phyloP scores from a whole-genome alignment of 768 basidiomycete genomes.

The Mycena venus region DNA sequence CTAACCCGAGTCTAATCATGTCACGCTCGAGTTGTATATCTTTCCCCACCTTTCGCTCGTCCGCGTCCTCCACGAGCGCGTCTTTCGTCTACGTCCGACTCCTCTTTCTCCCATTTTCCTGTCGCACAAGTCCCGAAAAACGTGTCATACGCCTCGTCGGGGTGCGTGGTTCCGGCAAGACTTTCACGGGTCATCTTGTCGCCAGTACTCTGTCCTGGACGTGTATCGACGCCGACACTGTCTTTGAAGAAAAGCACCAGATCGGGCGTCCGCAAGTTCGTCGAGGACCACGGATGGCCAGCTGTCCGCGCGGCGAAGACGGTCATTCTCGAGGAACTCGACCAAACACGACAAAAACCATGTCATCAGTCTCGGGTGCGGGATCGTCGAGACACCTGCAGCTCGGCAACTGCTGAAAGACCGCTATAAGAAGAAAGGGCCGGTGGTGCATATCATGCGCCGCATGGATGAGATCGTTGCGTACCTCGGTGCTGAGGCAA shows the following conservation, averaged over 20 bases:
- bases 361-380: slow-evolving; percentile 93
- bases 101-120: slow-evolving; percentile 38
- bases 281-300: slow-evolving; percentile 87
- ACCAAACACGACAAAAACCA: slow-evolving; percentile 67
- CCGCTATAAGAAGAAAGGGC: slow-evolving; percentile 71
- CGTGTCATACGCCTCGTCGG: too few species aligned
- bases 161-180: slow-evolving; percentile 98
- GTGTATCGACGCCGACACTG: slow-evolving; percentile 85
- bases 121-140: too few species aligned
- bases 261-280: slow-evolving; percentile 80
- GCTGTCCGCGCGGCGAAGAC: slow-evolving; percentile 90
- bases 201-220: slow-evolving; percentile 79
- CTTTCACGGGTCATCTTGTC: slow-evolving; percentile 86
- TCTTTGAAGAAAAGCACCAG: slow-evolving; percentile 75
- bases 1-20: background rate
- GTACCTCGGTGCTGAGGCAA: slow-evolving; percentile 82
- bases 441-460: slow-evolving; percentile 88
- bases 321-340: slow-evolving; percentile 73
- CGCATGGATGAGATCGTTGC: slow-evolving; percentile 84
- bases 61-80: background rate
- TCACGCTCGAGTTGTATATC: slow-evolving; percentile 22
- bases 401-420: slow-evolving; percentile 80
- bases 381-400: slow-evolving; percentile 88
- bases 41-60: slow-evolving; percentile 17
- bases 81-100: background rate